Percentiles rank a stretch among this genome's conserved stretches.
Conservation (phyloP, 2,329 filamentous ascomycete genomes). For the Fulvia fulva region DNA sequence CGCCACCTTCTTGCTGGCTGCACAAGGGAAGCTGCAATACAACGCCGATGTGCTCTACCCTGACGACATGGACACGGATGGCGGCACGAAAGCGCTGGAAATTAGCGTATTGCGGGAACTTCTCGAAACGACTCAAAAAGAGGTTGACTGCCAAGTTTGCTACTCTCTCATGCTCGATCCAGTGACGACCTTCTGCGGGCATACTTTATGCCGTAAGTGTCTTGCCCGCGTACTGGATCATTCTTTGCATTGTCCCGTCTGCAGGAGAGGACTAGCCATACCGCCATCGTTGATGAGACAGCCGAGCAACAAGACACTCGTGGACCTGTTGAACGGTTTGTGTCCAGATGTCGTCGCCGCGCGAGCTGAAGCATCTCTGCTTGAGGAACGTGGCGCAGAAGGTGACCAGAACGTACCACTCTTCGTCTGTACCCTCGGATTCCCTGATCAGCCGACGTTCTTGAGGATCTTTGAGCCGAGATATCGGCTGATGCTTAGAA, state of each 20-base stretch:
- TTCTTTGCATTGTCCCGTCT: slow-evolving; percentile 74
- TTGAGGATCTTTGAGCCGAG: slow-evolving; percentile 90
- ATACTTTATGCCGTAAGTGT: slow-evolving; percentile 83
- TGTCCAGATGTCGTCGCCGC: slow-evolving; percentile 63
- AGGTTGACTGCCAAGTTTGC: slow-evolving; percentile 86
- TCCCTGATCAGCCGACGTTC: slow-evolving; percentile 79
- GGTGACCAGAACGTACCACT: slow-evolving; percentile 63
- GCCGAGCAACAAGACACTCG: slow-evolving; percentile 60
- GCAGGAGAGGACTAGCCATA: slow-evolving; percentile 61
- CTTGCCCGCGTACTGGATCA: slow-evolving; percentile 73
- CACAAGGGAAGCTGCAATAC: slow-evolving; percentile 58
- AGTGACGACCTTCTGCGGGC: slow-evolving; percentile 78
- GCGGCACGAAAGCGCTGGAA: slow-evolving; percentile 42
- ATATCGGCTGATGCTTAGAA: slow-evolving; percentile 83
- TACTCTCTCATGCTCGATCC: slow-evolving; percentile 78
- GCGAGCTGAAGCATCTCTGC: slow-evolving; percentile 53
- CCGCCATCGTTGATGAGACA: slow-evolving; percentile 48
- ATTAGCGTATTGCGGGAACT: slow-evolving; percentile 53
- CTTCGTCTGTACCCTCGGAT: slow-evolving; percentile 78
- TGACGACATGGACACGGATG: slow-evolving; percentile 36
- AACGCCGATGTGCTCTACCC: slow-evolving; percentile 30
- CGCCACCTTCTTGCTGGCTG: slow-evolving; percentile 64
- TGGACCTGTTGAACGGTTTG: slow-evolving; percentile 61
- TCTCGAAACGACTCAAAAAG: slow-evolving; percentile 59
- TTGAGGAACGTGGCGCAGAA: slow-evolving; percentile 54